Base-by-base conservation (phyloP, 2,329 filamentous ascomycete species). In the Fusarium duplospermum region DNA sequence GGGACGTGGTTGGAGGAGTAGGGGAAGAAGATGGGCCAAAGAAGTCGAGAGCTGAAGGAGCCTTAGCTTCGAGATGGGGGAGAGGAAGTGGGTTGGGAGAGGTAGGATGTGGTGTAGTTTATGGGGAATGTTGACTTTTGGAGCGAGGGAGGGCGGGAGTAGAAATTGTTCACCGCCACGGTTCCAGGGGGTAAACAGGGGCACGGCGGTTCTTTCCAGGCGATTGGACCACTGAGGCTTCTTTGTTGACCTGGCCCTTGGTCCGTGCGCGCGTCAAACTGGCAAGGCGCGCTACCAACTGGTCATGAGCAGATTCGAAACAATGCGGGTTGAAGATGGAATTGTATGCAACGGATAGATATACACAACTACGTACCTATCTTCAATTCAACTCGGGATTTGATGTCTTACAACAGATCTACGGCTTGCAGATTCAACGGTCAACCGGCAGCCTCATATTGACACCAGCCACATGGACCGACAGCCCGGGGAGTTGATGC, bases 131-230 rank as follows among this genome's bases (percentile, higher is more conserved):
- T 80, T 82, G 81, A 82, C 82, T 83, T 83, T 82, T 81, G 24
- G 47, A 52, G 24, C 79, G 66, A 42, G 40, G 62, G 33, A 42
- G 40, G 62, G 33, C 31, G 70, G 65, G 66, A 74, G 67, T 70
- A 73, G 76, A 79, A 79, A 79, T 79, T 79, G 74, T 81, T 83
- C 81, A 83, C 81, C 81, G 81, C 81, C 79, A 82, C 74, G 75
- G 74, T 70, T 68, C 57, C 71, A 75, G 69, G 74, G 67, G 71
- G 72, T 70, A 76, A 76, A 72, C 71, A 76, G 69, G 69, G 73
- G 74, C 71, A 75, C 50, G 75, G 74, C 75, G 77, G 75, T 75
- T 76, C 75, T 69, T 75, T 69, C 73, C 63, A 64, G 62, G 57
- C 64, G 18, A 64, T 69, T 73, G 61, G 59, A n/a, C 73, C 71